These are phyloP conservation scores for Hypoxylon sp. DNA, from an alignment of 2,329 filamentous ascomycete genomes.

Conservation along the genomic window DNA sequence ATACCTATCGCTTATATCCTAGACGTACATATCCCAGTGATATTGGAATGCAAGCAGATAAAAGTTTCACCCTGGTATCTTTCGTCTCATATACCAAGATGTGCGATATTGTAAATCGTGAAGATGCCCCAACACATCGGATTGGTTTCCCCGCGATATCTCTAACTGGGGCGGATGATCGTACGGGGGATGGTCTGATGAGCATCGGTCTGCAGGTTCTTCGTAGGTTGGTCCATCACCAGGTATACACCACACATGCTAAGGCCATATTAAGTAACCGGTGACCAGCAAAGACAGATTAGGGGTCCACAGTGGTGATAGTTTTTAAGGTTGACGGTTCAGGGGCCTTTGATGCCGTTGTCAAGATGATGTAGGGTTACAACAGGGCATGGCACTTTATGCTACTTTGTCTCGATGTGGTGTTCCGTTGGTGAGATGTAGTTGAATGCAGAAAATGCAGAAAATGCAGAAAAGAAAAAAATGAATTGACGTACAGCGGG, in stretches of 20 bases:
- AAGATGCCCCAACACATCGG: conserved; percentile 11
- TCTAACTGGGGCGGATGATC: conserved; percentile 30
- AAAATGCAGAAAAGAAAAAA: conserved; percentile 3
- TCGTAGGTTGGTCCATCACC: conserved; percentile 23
- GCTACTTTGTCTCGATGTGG: conserved; percentile 22
- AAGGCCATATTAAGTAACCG: conserved; percentile 15
- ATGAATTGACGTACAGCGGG: no score
- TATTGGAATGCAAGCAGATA: no score
- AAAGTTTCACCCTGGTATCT: no score
- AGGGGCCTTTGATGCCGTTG: conserved; percentile 16
- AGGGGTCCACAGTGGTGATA: conserved; percentile 24
- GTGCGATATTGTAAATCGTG: conserved; percentile 33
- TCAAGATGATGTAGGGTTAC: conserved; percentile 30
- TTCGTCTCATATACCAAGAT: conserved; percentile 32
- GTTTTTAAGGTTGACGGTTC: conserved; percentile 17
- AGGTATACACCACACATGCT: conserved; percentile 6
- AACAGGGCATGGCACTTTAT: conserved; percentile 18
- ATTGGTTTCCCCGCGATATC: conserved; percentile 36
- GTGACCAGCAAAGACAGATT: conserved; percentile 18
- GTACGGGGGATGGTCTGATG: conserved; percentile 32
- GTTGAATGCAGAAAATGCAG: conserved; percentile 10
- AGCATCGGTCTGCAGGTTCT: conserved; percentile 21
- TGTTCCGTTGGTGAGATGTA: conserved; percentile 8
- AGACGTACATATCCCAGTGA: no score
- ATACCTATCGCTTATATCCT: conserved; percentile 4